phyloP scores from a whole-genome alignment of 305 asterid species.

The Andrographis paniculata region DNA sequence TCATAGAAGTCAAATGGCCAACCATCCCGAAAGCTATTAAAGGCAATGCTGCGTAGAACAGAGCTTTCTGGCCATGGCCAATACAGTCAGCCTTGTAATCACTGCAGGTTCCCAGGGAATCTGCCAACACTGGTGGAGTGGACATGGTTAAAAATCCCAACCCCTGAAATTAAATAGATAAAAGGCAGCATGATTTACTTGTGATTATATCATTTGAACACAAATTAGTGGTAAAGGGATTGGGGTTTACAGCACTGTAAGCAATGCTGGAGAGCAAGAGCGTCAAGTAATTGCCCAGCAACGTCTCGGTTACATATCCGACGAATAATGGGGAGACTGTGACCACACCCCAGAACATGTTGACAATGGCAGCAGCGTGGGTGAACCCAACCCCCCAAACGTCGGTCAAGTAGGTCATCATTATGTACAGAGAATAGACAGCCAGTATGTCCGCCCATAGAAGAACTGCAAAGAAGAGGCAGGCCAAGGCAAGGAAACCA shows the following conservation, averaged over 20 bases:
- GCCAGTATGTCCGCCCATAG: conserved; percentile 27
- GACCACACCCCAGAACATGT: conserved; percentile 22
- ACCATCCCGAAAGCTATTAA: conserved; percentile 34
- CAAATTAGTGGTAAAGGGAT: not conserved
- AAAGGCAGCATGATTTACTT: not conserved
- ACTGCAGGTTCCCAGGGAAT: conserved; percentile 33
- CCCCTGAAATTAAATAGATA: conserved; percentile 22
- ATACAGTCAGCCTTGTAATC: conserved; percentile 46
- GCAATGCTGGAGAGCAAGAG: conserved; percentile 25
- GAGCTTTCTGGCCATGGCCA: conserved; percentile 32
- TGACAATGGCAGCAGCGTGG: conserved; percentile 30
- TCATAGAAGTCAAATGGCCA: conserved; percentile 28
- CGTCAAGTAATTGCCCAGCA: conserved; percentile 18
- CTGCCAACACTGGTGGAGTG: conserved; percentile 45
- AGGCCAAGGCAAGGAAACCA: not conserved
- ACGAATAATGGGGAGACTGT: conserved; percentile 18
- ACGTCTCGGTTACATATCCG: conserved; percentile 18
- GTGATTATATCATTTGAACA: not conserved
- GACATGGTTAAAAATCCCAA: conserved; percentile 41
- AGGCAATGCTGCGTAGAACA: conserved; percentile 34
- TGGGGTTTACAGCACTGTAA: conserved; percentile 19
- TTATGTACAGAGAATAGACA: conserved; percentile 16
- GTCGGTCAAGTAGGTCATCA: conserved; percentile 28
- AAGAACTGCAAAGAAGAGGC: conserved; percentile 12
- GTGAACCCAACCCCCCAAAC: conserved; percentile 30